These are phyloP conservation scores for Lyophyllum shimeji DNA, from an alignment of 768 basidiomycete species.

Conservation along the genomic window DNA sequence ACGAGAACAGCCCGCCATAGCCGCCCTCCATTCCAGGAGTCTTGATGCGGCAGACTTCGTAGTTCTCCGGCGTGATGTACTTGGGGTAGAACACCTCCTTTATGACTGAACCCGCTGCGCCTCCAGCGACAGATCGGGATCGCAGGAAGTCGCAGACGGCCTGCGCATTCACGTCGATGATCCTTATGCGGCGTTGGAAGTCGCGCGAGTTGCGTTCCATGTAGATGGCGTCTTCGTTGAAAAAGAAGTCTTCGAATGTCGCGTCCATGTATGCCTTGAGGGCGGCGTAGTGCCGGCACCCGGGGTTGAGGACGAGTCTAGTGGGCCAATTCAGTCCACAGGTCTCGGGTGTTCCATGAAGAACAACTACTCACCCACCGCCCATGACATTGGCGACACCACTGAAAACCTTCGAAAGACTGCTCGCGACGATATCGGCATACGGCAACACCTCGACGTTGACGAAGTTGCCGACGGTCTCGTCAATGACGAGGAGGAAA, in stretches of 20 bases:
- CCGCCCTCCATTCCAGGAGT: slow-evolving; percentile 44
- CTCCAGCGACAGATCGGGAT: slow-evolving; percentile 49
- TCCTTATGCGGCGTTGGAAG: slow-evolving; percentile 70
- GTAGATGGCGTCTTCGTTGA: slow-evolving; percentile 88
- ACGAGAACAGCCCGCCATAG: slow-evolving; percentile 85
- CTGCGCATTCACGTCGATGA: slow-evolving; percentile 83
- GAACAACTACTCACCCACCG: slow-evolving; percentile 65
- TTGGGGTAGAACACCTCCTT: slow-evolving; percentile 92
- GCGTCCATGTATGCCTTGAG: slow-evolving; percentile 61
- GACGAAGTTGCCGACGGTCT: slow-evolving; percentile 92
- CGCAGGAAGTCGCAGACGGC: slow-evolving; percentile 78
- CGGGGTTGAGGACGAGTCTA: slow-evolving; percentile 88
- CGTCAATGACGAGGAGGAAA: slow-evolving; percentile 89
- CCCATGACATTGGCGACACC: slow-evolving; percentile 97
- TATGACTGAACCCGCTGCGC: slow-evolving; percentile 46
- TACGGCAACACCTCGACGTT: slow-evolving; percentile 89
- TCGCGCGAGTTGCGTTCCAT: slow-evolving; percentile 99
- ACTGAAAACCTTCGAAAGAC: slow-evolving; percentile 92
- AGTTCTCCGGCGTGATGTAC: slow-evolving; percentile 70
- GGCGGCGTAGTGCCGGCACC: slow-evolving; percentile 60
- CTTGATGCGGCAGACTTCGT: slow-evolving; percentile 63
- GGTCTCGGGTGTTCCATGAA: background rate
- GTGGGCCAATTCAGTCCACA: background rate
- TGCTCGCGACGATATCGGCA: slow-evolving; percentile 89
- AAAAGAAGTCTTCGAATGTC: slow-evolving; percentile 84